Conservation (phyloP, 2,329 filamentous ascomycete species). For the Chalara sp. region DNA sequence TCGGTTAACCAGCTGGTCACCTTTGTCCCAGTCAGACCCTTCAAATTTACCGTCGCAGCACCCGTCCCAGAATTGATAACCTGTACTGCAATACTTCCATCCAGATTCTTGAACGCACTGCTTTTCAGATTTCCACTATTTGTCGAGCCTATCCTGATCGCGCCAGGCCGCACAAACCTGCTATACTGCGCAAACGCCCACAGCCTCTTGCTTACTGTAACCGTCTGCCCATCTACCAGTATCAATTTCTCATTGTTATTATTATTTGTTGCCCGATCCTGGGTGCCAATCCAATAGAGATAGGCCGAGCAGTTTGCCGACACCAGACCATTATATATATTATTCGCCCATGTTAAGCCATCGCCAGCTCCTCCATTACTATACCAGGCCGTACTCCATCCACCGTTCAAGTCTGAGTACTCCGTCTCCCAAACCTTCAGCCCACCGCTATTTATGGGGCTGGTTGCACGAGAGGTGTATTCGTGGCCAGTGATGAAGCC, state of each 20-base stretch:
- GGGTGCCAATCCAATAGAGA: slow-evolving; percentile 45
- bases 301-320: slow-evolving; percentile 43
- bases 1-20: too few species aligned
- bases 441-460: slow-evolving; percentile 32
- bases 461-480: slow-evolving; percentile 33
- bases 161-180: slow-evolving; percentile 12
- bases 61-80: slow-evolving; percentile 12
- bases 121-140: not conserved
- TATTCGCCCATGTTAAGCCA: slow-evolving; percentile 49
- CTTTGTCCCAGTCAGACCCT: not conserved
- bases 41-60: not conserved
- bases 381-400: slow-evolving; percentile 41
- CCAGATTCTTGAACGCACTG: slow-evolving; percentile 12
- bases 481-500: slow-evolving; percentile 34
- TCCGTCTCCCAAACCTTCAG: slow-evolving; percentile 46
- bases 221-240: too few species aligned
- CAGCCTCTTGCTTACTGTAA: slow-evolving; percentile 7
- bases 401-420: slow-evolving; percentile 37
- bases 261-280: too few species aligned
- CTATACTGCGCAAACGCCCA: slow-evolving; percentile 18
- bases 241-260: too few species aligned
- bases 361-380: slow-evolving; percentile 38
- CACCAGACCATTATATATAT: slow-evolving; percentile 42
- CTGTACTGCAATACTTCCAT: slow-evolving; percentile 13
- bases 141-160: slow-evolving; percentile 9